Conservation (phyloP, 2,329 filamentous ascomycete species). For the Verticillium albo-atrum region DNA sequence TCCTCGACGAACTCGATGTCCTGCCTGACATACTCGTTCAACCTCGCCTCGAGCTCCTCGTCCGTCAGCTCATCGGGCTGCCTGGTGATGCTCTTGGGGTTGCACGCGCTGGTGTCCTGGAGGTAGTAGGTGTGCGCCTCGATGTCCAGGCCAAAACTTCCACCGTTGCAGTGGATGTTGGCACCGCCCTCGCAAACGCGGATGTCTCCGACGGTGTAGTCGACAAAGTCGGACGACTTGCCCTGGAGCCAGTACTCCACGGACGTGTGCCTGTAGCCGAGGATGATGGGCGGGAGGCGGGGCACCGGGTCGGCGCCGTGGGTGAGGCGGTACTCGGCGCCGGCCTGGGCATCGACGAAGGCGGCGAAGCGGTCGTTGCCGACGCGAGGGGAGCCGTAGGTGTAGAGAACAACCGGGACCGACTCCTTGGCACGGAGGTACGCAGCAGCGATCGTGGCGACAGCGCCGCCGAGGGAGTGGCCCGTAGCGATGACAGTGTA, state of each 20-base stretch:
- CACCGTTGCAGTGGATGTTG: constrained; percentile 47
- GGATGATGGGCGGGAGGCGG: constrained; percentile 55
- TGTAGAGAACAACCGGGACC: constrained; percentile 52
- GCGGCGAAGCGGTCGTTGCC: constrained; percentile 52
- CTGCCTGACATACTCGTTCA: constrained; percentile 28
- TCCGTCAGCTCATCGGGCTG: constrained; percentile 17
- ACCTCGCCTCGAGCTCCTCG: constrained; percentile 30
- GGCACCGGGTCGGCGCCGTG: constrained; percentile 65
- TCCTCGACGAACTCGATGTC: constrained; percentile 22
- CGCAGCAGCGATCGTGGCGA: constrained; percentile 56
- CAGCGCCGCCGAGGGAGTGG: constrained; percentile 64
- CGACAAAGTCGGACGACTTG: constrained; percentile 23
- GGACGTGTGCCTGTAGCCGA: constrained; percentile 61
- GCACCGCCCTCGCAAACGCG: constrained; percentile 42
- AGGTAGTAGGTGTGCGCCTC: constrained; percentile 47
- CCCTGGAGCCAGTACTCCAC: constrained; percentile 63
- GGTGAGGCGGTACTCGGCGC: constrained; percentile 59
- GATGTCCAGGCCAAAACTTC: constrained; percentile 37
- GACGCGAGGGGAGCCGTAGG: constrained; percentile 62
- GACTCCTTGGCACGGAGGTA: constrained; percentile 45
- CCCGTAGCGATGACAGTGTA: constrained; percentile 58
- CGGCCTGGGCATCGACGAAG: constrained; percentile 48
- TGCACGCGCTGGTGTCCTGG: constrained; percentile 35
- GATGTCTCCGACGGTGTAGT: constrained; percentile 35
- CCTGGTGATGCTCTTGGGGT: constrained; percentile 13